Evolutionary conservation across 768 basidiomycete species (phyloP).

Genomic region (Mycena alexandri): DNA sequence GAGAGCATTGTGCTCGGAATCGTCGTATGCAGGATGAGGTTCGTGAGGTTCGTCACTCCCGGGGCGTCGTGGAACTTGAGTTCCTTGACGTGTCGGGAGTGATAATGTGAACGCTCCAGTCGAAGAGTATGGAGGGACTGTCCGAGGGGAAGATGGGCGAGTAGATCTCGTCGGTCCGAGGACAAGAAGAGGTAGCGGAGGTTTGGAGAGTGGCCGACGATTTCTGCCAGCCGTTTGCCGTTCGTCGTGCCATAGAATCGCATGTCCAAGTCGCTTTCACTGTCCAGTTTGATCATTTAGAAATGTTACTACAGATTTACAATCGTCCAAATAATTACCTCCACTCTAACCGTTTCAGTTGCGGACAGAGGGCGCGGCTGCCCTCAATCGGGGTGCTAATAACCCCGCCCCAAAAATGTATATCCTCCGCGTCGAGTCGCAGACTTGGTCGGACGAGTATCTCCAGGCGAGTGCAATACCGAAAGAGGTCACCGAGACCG

Average conservation of each 20-base stretch:
- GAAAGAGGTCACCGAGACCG: constrained; percentile 14
- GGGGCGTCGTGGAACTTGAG: not conserved
- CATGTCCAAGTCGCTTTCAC: constrained; percentile 30
- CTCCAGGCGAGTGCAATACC: constrained; percentile 22
- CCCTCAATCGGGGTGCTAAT: constrained; percentile 11
- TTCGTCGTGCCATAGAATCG: constrained; percentile 22
- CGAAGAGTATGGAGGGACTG: constrained; percentile 28
- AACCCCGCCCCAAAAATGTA: constrained; percentile 25
- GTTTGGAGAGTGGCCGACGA: constrained; percentile 21
- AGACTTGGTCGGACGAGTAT: constrained; percentile 19
- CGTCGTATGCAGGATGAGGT: constrained; percentile 25
- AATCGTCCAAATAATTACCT: constrained; percentile 10
- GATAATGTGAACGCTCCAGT: constrained; percentile 27
- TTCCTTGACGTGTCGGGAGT: constrained; percentile 10
- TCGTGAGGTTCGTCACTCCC: constrained; percentile 11
- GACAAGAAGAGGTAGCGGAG: constrained; percentile 24
- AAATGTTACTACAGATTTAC: not conserved
- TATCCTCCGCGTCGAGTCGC: constrained; percentile 30
- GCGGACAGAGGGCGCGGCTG: constrained; percentile 3
- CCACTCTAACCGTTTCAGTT: constrained; percentile 32
- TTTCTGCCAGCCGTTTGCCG: constrained; percentile 18
- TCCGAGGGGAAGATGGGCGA: constrained; percentile 16
- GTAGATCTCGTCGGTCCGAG: constrained; percentile 22
- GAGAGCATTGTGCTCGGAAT: constrained; percentile 16
- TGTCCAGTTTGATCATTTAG: not conserved